phyloP scores from a whole-genome alignment of 2,329 filamentous ascomycete species.

The Pseudogymnoascus sp. region DNA sequence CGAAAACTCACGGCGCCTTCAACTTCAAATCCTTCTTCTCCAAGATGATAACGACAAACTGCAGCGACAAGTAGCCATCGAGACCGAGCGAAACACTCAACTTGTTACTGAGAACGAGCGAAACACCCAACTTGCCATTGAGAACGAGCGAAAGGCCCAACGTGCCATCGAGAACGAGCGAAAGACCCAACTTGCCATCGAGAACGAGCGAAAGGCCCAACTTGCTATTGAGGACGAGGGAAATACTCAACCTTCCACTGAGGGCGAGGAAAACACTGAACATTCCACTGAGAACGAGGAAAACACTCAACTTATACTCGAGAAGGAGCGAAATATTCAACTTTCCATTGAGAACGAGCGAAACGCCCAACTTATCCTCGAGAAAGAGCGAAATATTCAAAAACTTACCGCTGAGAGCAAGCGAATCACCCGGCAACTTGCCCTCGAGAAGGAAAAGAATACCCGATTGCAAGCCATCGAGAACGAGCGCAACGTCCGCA shows the following conservation, averaged over 20 bases:
- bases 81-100: not conserved
- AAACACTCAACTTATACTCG: not conserved
- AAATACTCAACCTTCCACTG: not conserved
- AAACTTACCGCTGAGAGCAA: not conserved
- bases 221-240: not conserved
- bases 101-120: not conserved
- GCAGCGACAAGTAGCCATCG: conserved; percentile 46
- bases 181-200: not conserved
- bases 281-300: not conserved
- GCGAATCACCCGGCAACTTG: not conserved
- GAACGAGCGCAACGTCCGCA: not conserved
- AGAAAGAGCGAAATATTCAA: not conserved
- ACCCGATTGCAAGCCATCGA: not conserved
- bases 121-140: not conserved
- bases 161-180: not conserved
- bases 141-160: not conserved
- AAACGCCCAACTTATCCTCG: not conserved
- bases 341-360: not conserved
- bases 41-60: conserved; percentile 65
- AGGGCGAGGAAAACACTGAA: not conserved
- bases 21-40: conserved; percentile 61
- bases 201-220: not conserved
- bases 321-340: not conserved
- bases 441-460: no score
- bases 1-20: conserved; percentile 63